A percentile compares a stretch with the other conserved stretches of the same genome.
Evolutionary conservation across 23 red algal species (phyloP).

Genomic region (Agarophyton chilense): DNA sequence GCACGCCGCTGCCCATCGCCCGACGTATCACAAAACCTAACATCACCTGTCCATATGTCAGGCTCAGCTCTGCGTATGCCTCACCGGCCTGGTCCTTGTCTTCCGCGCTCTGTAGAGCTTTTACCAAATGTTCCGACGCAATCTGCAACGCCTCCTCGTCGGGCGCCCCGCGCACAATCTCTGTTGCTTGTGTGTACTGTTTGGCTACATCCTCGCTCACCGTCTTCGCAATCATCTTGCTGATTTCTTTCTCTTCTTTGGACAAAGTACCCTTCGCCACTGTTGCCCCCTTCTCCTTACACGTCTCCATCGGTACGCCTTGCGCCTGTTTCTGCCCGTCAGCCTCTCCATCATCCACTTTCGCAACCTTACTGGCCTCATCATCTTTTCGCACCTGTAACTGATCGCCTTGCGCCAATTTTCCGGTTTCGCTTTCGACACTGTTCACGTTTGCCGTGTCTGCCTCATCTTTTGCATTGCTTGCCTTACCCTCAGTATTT

Average conservation of each 20-base stretch:
- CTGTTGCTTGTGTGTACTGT: neutral
- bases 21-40: constrained; percentile 3
- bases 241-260: neutral
- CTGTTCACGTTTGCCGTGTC: too few species aligned
- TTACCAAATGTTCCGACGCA: neutral
- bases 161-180: neutral
- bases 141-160: neutral
- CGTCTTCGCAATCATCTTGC: neutral
- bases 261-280: neutral
- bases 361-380: neutral
- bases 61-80: constrained; percentile 12
- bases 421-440: too few species aligned
- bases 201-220: neutral
- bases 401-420: too few species aligned
- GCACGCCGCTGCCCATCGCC: neutral
- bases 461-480: too few species aligned
- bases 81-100: neutral
- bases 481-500: too few species aligned
- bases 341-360: neutral
- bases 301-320: too few species aligned
- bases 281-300: neutral
- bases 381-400: too few species aligned
- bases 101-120: neutral
- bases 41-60: constrained; percentile 16
- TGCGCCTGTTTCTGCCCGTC: neutral